A percentile compares a stretch with the other conserved stretches of the same genome.
These are phyloP conservation scores for Botrytis squamosa DNA, from an alignment of 2,329 filamentous ascomycete species.

Conservation along the genomic window DNA sequence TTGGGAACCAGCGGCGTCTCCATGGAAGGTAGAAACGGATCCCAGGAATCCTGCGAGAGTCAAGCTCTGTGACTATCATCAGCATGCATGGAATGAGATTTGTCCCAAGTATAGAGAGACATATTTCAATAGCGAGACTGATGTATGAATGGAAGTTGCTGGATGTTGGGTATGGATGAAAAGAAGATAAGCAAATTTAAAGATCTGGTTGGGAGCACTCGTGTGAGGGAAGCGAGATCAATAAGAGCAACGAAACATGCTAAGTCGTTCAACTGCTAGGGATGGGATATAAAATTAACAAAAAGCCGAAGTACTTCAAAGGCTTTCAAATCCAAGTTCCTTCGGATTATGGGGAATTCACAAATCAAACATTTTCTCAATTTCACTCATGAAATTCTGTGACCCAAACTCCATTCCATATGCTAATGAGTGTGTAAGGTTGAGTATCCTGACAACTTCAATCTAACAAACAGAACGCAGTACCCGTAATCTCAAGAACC, in stretches of 20 bases:
- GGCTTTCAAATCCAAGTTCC: not conserved
- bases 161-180: no score
- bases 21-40: not conserved
- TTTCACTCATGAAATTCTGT: not conserved
- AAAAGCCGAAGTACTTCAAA: not conserved
- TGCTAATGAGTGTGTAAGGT: not conserved
- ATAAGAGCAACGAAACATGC: no score
- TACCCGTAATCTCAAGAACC: not conserved
- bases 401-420: not conserved
- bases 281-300: no score
- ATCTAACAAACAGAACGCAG: not conserved
- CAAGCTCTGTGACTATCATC: not conserved
- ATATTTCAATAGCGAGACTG: not conserved
- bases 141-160: not conserved
- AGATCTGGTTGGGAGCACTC: not conserved
- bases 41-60: not conserved
- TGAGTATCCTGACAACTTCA: not conserved
- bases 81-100: not conserved
- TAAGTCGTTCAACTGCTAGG: no score
- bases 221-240: not conserved
- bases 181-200: not conserved
- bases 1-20: not conserved
- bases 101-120: not conserved
- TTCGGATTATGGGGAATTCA: fast-evolving
- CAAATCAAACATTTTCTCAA: no score